Percentiles rank a stretch among this genome's conserved stretches.
phyloP scores from a whole-genome alignment of 805 yeast genomes.

The Suhomyces sp. region DNA sequence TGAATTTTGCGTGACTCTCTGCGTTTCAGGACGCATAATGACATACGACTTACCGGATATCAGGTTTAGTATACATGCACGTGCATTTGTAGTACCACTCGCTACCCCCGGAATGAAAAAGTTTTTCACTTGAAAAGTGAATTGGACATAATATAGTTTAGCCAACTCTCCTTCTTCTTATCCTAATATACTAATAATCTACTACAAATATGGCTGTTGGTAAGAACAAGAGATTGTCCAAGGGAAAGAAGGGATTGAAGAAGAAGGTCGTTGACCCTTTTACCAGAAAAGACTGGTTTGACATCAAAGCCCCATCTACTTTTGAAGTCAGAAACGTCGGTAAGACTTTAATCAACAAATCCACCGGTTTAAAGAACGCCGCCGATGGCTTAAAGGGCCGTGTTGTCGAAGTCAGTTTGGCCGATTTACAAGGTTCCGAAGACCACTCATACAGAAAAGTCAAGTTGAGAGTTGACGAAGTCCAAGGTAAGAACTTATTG shows the following conservation, averaged over 20 bases:
- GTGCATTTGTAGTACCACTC: too few relatives aligned
- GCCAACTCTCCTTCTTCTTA: too few relatives aligned
- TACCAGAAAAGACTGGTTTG: slow-evolving; percentile 99
- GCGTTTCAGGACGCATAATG: too few relatives aligned
- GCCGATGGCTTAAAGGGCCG: slow-evolving; percentile 98
- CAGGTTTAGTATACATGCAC: too few relatives aligned
- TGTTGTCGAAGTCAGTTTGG: slow-evolving; percentile 91
- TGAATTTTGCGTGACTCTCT: background rate
- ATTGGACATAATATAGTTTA: too few relatives aligned
- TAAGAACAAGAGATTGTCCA: slow-evolving; percentile 84
- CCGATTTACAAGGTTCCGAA: slow-evolving; percentile 98
- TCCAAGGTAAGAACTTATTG: slow-evolving; percentile 96
- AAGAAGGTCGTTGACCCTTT: slow-evolving; percentile 99
- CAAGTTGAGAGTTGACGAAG: slow-evolving; percentile 97
- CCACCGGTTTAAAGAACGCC: slow-evolving; percentile 97
- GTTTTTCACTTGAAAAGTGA: too few relatives aligned
- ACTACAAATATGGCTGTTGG: slow-evolving; percentile 38
- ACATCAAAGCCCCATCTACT: slow-evolving; percentile 97
- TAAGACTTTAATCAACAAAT: slow-evolving; percentile 97
- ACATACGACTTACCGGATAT: background rate
- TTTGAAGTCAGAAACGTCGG: slow-evolving; percentile 98
- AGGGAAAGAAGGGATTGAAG: slow-evolving; percentile 96
- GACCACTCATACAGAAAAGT: slow-evolving; percentile 98
- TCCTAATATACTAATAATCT: background rate
- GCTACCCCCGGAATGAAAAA: background rate